Evolutionary conservation across 768 basidiomycete genomes (phyloP).

Genomic region (Hericium rajendrae): DNA sequence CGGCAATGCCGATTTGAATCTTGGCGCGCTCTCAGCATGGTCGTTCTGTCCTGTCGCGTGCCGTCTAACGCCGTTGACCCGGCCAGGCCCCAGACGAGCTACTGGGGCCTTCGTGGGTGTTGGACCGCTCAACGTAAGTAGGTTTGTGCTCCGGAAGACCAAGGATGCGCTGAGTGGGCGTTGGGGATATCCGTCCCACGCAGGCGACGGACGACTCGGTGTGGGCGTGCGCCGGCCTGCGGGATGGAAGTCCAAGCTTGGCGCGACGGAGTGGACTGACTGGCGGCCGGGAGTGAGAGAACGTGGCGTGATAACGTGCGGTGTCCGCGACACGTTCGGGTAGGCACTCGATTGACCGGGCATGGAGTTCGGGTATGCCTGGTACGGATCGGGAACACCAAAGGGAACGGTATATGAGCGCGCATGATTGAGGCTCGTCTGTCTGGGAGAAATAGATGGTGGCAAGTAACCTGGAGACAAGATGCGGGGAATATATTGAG

Average conservation of each 20-base stretch:
- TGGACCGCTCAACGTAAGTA: neutral
- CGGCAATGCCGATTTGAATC: neutral
- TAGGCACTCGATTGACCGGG: no score
- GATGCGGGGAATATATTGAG: neutral
- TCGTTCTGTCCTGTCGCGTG: neutral
- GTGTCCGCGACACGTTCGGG: no score
- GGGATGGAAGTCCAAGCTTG: constrained; percentile 7
- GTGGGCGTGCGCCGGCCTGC: neutral
- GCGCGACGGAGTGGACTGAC: constrained; percentile 3
- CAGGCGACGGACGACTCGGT: neutral
- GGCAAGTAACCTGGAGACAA: neutral
- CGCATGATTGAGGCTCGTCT: neutral
- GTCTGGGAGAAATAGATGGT: neutral
- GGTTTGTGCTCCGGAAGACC: neutral
- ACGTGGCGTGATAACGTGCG: neutral
- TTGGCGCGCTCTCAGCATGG: neutral
- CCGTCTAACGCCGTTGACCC: neutral
- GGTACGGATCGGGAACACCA: neutral
- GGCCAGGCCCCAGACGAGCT: neutral
- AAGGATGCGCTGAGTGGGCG: neutral
- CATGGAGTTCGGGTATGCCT: neutral
- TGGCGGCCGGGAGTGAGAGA: neutral
- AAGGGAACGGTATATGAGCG: neutral
- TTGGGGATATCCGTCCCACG: neutral
- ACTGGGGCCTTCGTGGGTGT: neutral